phyloP scores from a whole-genome alignment of 495 filamentous ascomycete species.

The Lasiosphaeriaceae sp. region DNA sequence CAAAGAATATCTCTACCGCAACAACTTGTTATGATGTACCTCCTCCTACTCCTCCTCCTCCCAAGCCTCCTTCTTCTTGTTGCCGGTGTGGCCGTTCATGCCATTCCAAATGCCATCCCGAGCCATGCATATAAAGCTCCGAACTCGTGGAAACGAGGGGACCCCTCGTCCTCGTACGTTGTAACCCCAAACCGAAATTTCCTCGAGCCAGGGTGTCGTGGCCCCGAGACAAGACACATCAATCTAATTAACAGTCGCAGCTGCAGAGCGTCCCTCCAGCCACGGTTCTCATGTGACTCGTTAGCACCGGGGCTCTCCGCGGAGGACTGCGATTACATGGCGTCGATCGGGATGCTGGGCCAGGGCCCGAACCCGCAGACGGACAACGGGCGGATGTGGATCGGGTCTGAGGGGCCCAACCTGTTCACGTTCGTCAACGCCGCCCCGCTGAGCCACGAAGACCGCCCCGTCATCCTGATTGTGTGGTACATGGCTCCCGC shows the following conservation, averaged over 20 bases:
- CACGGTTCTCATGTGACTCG: slow-evolving; percentile 8
- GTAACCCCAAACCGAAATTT: not conserved
- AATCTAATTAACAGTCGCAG: not conserved
- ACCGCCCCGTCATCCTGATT: slow-evolving; percentile 19
- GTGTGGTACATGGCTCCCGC: slow-evolving; percentile 14
- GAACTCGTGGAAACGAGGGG: not conserved
- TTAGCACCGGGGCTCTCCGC: slow-evolving; percentile 15
- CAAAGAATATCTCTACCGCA: too few species aligned
- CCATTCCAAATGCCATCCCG: not conserved
- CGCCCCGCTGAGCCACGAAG: not conserved
- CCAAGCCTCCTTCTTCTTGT: not conserved
- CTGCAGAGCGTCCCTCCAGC: not conserved
- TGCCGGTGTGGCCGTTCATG: not conserved
- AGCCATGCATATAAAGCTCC: not conserved
- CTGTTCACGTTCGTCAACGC: slow-evolving; percentile 26
- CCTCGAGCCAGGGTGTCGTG: not conserved
- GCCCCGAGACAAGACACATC: not conserved
- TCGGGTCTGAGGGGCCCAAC: slow-evolving; percentile 24
- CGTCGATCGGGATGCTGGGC: slow-evolving; percentile 21
- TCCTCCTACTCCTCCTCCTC: too few species aligned
- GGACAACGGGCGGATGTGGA: slow-evolving; percentile 20
- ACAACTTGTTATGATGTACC: too few species aligned
- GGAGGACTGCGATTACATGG: slow-evolving; percentile 24
- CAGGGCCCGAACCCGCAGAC: slow-evolving; percentile 22
- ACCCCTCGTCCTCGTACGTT: not conserved